A percentile compares a stretch with the other conserved stretches of the same genome.
phyloP scores from a whole-genome alignment of 495 filamentous ascomycete genomes.

The Lophium mytilinum region DNA sequence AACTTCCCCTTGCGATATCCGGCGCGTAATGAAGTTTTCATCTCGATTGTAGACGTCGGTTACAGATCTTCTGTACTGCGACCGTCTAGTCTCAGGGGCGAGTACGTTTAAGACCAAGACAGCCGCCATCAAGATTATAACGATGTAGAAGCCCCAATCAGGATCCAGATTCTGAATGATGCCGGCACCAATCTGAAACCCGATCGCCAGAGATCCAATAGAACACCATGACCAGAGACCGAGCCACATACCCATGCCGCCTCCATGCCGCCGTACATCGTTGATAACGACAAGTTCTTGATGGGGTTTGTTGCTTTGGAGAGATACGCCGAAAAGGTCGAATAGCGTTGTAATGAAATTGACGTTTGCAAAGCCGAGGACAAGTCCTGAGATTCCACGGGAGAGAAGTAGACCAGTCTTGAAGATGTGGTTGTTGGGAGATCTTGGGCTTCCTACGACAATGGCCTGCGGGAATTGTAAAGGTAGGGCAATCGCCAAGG shows the following conservation, averaged over 20 bases:
- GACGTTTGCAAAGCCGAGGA: slow-evolving; percentile 66
- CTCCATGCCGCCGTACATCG: slow-evolving; percentile 61
- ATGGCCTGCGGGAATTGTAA: slow-evolving; percentile 68
- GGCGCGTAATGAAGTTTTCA: slow-evolving; percentile 41
- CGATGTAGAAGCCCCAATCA: slow-evolving; percentile 67
- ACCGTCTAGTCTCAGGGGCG: slow-evolving; percentile 56
- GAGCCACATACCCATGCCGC: slow-evolving; percentile 69
- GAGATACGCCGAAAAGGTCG: slow-evolving; percentile 65
- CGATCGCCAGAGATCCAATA: slow-evolving; percentile 57
- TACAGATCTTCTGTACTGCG: slow-evolving; percentile 55
- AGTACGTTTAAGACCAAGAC: slow-evolving; percentile 58
- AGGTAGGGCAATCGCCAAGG: slow-evolving; percentile 58
- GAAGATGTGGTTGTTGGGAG: slow-evolving; percentile 49
- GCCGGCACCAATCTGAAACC: slow-evolving; percentile 58
- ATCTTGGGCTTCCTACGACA: slow-evolving; percentile 44
- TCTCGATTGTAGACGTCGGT: slow-evolving; percentile 50
- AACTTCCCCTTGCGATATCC: slow-evolving; percentile 62
- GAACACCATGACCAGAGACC: slow-evolving; percentile 70
- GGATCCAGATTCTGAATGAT: slow-evolving; percentile 54
- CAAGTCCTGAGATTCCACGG: slow-evolving; percentile 54
- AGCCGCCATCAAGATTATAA: slow-evolving; percentile 51
- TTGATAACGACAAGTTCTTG: slow-evolving; percentile 55
- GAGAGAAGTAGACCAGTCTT: slow-evolving; percentile 53
- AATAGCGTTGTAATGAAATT: slow-evolving; percentile 62
- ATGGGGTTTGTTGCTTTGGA: slow-evolving; percentile 62